Evolutionary conservation across 2,329 filamentous ascomycete genomes (phyloP), one percentile per base, ranked within the genome.

Genomic region (Aspergillus pseudotamarii): DNA sequence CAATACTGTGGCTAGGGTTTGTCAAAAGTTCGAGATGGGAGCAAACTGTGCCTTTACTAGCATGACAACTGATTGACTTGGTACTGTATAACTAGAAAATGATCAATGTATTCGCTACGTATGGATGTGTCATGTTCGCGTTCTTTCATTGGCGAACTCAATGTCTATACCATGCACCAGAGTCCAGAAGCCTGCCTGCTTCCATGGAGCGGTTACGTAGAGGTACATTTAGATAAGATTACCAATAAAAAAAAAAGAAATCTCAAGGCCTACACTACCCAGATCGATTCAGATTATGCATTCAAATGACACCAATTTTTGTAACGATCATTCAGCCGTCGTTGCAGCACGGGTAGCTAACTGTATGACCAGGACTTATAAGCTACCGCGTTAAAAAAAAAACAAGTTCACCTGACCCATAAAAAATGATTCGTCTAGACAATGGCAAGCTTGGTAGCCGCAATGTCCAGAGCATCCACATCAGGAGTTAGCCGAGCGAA

Each of bases 391-490:
- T 79, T 78, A 74, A 73, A 77, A 74, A 77, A 74, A 72, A 71
- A 73, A 45, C 73, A 72, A 71, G 66, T 74, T 79, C 78, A 77
- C 79, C 78, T 78, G 78, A 80, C 78, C 78, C 75, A 80, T 41
- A 77, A 75, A 73, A 75, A 75, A 78, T 73, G 73, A 73, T 76
- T 66, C 63, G 72, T 76, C 91, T 96, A 98, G 81, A 98, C 95
- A 79, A 99, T 95, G 75, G 91, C 91, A 75, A 99, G 90, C 91
- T 98, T 99, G 84, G 95, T 98, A 78, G 95, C 96, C 70, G 95
- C 96, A 84, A 99, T 97, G 85, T 99, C 95, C 75, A 99, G 91
- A 78, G 95, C 95, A 83, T 99, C 95, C 75, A 98, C 94, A 82
- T 99, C 95, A 68, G 94, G 85, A 63, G 95, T 98, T 72, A 99